Evolutionary conservation across 2,329 filamentous ascomycete species (phyloP).

Genomic region (Dothistroma septosporum): DNA sequence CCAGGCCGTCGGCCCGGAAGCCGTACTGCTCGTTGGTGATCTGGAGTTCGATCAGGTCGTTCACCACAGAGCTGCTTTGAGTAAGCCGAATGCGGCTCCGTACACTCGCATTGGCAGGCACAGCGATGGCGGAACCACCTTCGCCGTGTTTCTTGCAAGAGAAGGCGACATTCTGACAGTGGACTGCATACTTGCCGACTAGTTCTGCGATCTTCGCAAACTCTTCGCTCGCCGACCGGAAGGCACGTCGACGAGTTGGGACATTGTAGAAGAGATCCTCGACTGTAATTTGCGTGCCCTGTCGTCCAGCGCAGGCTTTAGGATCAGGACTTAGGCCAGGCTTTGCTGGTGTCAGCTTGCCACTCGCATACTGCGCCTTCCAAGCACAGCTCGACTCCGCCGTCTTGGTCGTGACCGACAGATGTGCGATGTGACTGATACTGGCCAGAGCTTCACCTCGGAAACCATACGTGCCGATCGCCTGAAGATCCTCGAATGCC

Average conservation of each 20-base stretch:
- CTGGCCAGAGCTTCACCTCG: conserved; percentile 92
- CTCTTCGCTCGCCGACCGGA: conserved; percentile 87
- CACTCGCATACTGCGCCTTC: conserved; percentile 82
- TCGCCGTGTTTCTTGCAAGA: conserved; percentile 97
- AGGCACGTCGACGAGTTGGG: conserved; percentile 79
- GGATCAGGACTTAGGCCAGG: conserved; percentile 83
- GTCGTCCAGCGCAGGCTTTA: conserved; percentile 79
- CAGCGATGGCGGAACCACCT: conserved; percentile 73
- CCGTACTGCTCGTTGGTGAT: conserved; percentile 72
- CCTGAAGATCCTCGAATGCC: conserved; percentile 83
- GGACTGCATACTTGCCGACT: conserved; percentile 87
- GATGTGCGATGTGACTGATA: conserved; percentile 96
- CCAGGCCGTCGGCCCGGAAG: conserved; percentile 74
- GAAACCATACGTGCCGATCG: conserved; percentile 95
- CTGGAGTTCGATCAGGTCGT: conserved; percentile 76
- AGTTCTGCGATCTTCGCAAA: conserved; percentile 97
- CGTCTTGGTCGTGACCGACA: conserved; percentile 91
- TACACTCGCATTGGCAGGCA: conserved; percentile 66
- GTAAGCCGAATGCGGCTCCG: conserved; percentile 87
- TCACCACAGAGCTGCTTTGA: conserved; percentile 77
- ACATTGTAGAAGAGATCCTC: conserved; percentile 98
- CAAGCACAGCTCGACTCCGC: conserved; percentile 83
- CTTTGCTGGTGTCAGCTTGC: conserved; percentile 75
- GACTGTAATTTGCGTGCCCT: conserved; percentile 88
- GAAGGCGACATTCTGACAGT: conserved; percentile 87